Base-by-base conservation (phyloP, 257 asterid genomes). In the Nemophila menziesii region DNA sequence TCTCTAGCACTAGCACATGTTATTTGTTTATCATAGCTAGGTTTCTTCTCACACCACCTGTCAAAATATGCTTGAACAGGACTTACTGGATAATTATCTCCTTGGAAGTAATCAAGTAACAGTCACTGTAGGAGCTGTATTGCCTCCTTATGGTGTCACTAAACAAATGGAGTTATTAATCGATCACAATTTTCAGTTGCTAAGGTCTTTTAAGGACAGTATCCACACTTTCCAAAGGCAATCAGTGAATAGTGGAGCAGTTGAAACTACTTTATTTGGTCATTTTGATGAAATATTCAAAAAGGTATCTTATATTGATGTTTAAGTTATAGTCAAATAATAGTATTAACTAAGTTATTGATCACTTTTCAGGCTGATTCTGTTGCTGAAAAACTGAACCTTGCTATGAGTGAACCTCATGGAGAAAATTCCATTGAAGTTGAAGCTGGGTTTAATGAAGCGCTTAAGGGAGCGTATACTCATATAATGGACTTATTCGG, bases 121-220 rank as follows among this genome's bases (percentile, higher is more conserved):
- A 42, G 49, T 52, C 29, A 38, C 22, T 23, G 68, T 33, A 23
- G 72, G 61, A 27, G 33, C 64, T 19, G 60, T 59, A 38, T 66
- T 85, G 68, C 87, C 61, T 52, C 94, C 89, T 33, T 67, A 34
- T 49, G 87, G 93, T 22, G 76, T 90, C 40, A 90, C 86, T 2
- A 56, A 47, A 57, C 73, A 85, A 65, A 76, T 90, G 98, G 84
- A 72, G 58, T 67, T 69, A 61, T 49, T 72, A 64, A 67, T 79
- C 48, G 43, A 48, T 49, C 68, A 55, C 19, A 79, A 79, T 64
- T 81, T 85, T 44, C 59, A 69, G 66, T 52, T 79, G 49, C 48
- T 85, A 21, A 63, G 56, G 46, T 26, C 53, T 18, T 66, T 85
- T 43, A 71, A 74, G 64, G 69, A 58, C 21, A 41, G 68, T 46